These are phyloP conservation scores for Pseudocercospora ulei DNA, from an alignment of 2,329 filamentous ascomycete genomes.

Conservation along the genomic window DNA sequence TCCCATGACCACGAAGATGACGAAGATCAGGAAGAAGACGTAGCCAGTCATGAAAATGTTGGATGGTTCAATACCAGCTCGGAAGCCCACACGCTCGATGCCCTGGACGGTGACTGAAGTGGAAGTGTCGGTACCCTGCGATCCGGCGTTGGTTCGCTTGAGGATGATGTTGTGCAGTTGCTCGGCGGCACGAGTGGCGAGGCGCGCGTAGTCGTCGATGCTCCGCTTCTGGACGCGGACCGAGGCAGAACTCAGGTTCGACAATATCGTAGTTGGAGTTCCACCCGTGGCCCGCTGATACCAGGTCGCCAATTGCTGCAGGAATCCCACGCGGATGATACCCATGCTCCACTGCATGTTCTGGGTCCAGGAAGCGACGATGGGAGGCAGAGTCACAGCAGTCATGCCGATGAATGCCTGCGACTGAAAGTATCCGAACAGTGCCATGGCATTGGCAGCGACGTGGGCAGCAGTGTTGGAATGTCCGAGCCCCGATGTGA, in stretches of 20 bases:
- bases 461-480: conserved; percentile 92
- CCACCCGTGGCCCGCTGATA: conserved; percentile 91
- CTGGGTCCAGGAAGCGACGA: conserved; percentile 87
- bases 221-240: conserved; percentile 70
- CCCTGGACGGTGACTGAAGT: conserved; percentile 55
- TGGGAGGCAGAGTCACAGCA: conserved; percentile 69
- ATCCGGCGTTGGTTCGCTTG: conserved; percentile 26
- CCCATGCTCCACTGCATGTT: conserved; percentile 99
- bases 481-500: conserved; percentile 82
- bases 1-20: conserved; percentile 60
- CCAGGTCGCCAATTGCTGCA: conserved; percentile 86
- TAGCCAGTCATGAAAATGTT: conserved; percentile 91
- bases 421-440: conserved; percentile 89
- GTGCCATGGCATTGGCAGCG: conserved; percentile 83
- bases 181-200: conserved; percentile 48
- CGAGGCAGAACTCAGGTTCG: conserved; percentile 62
- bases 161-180: conserved; percentile 40
- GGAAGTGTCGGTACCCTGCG: conserved; percentile 30
- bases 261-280: conserved; percentile 67
- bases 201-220: conserved; percentile 38
- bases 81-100: conserved; percentile 82
- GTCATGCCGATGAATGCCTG: conserved; percentile 86
- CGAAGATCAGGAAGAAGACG: conserved; percentile 78
- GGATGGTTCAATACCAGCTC: conserved; percentile 71
- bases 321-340: conserved; percentile 76